phyloP scores from a whole-genome alignment of 2,329 filamentous ascomycete genomes.

The Penicillium aurantiogriseum region DNA sequence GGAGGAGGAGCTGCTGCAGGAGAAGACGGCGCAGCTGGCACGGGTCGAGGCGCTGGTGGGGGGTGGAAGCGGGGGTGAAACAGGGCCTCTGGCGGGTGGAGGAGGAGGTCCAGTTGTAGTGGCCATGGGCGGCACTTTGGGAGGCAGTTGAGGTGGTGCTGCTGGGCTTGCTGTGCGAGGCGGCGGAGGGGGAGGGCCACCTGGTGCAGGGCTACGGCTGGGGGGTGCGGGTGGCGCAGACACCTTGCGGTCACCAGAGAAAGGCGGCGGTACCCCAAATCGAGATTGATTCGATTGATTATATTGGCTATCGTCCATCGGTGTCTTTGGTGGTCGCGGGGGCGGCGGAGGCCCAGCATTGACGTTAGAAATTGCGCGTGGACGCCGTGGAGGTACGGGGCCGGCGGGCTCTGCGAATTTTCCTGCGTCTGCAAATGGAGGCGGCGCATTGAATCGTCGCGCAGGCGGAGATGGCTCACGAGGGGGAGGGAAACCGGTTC shows the following conservation, averaged over 20 bases:
- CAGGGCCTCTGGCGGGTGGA: conserved; percentile 49
- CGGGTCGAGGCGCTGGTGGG: conserved; percentile 17
- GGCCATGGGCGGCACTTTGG: conserved; percentile 41
- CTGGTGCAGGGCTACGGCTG: conserved; percentile 58
- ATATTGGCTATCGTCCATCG: conserved; percentile 65
- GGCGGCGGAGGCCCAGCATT: conserved; percentile 64
- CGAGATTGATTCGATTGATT: conserved; percentile 48
- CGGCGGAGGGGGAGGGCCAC: conserved; percentile 66
- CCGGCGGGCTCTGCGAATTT: conserved; percentile 67
- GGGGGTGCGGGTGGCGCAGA: conserved; percentile 71
- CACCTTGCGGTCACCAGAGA: conserved; percentile 63
- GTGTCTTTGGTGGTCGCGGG: conserved; percentile 66
- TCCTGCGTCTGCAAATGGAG: conserved; percentile 84
- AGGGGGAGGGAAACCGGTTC: conserved; percentile 60
- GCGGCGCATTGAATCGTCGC: conserved; percentile 73
- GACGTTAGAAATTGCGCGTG: conserved; percentile 51
- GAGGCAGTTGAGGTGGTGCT: conserved; percentile 51
- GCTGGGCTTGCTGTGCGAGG: conserved; percentile 48
- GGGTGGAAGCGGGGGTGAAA: conserved; percentile 47
- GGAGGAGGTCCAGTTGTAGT: conserved; percentile 55
- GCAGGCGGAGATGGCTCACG: conserved; percentile 64
- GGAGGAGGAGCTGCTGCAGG: conserved; percentile 44
- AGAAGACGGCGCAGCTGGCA: conserved; percentile 31
- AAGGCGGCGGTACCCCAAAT: conserved; percentile 78
- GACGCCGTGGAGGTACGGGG: conserved; percentile 48